Base-by-base conservation (phyloP, 2,329 filamentous ascomycete genomes). In the Rutstroemia sp. region DNA sequence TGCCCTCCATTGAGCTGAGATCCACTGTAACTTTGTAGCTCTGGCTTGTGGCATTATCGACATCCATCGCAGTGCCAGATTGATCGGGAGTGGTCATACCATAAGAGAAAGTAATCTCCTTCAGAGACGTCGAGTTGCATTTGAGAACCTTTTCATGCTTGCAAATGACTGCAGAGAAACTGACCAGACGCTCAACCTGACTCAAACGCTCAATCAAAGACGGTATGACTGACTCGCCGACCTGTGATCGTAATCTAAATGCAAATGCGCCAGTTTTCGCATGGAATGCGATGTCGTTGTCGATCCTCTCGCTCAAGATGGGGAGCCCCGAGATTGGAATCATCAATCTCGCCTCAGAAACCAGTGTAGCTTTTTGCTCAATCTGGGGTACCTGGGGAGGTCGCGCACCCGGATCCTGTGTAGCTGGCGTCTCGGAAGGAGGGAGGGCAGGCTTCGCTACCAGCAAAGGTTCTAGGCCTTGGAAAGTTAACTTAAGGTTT, bases 61-160 rank as follows among this genome's bases (percentile, higher is more conserved):
- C 12, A n/a, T 58, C 56, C 58, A 62, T 59, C 23, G 60, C 46
- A 45, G 64, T 59, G 37, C 45, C 52, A 10, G 57, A 48, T 19
- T 64, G 58, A 0, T 51, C 58, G 30, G 63, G 58, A n/a, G 61
- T 54, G 54, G 58, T 19, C 50, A 57, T 63, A 52, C 75, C 75
- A 68, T 94, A 95, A n/a, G 76, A 80, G 68, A 94, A 90, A 2
- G 79, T 73, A 5, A 94, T 78, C 59, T 80, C 75, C 61, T 76
- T 75, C 55, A 92, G 74, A 16, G 80, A 82, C 55, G 86, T 76
- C 42, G 78, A 73, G 62, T 84, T 78, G 66, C 80, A 79, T 45
- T 74, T 73, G 38, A 88, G 78, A 51, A 78, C 75, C 16, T 75
- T 76, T 48, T 75, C 73, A 61, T 80, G 75, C 60, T 76, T 73